Evolutionary conservation across 2,329 filamentous ascomycete species (phyloP), one percentile per base, ranked within the genome.

Genomic region (Fusarium torulosum): DNA sequence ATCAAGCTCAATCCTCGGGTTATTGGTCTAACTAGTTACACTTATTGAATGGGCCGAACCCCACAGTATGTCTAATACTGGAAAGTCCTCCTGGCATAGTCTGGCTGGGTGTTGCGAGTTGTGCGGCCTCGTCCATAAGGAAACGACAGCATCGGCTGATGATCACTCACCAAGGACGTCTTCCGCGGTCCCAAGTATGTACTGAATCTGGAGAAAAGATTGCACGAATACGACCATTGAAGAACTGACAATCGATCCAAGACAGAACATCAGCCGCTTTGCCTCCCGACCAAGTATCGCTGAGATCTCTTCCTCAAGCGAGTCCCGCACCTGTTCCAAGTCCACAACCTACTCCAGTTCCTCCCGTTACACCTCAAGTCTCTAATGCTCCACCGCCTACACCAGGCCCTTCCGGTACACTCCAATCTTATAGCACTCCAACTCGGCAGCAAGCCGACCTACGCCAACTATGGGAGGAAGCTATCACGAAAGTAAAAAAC

Each of bases 401-500:
- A 17, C 14, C 21, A n/a, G 7, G 9, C 15, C 17, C 15, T 35
- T 17, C 14, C 15, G 8, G 33, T 35, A 35, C 17, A 8, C 15
- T 6, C 14, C 33, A 35, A 9, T 3, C n/a, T 13, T 35, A 11
- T 17, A 15, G 17, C n/a, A 3, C 15, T 8, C 9, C 33, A 2
- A n/a, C 6, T 4, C 33, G 31, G 13, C 50, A 27, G 10, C 17
- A n/a, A 19, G 5, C 1, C 3, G 1, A 7, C 17, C 20, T 55
- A 11, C 44, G 23, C 1, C 2, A 41, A 4, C 42, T 50, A 9
- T 55, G 53, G 44, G 14, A 20, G 1, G 15, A 50, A 1, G 53
- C 53, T 4, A 33, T 50, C 1, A 2, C 11, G 1, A 14, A 7
- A 0, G 2, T 25, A 8, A 17, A n/a, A 14, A 6, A 7, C 3